Percentiles rank a stretch among this genome's conserved stretches.
Conservation (phyloP, 164 flowering plant species). For the Berberis thunbergii region DNA sequence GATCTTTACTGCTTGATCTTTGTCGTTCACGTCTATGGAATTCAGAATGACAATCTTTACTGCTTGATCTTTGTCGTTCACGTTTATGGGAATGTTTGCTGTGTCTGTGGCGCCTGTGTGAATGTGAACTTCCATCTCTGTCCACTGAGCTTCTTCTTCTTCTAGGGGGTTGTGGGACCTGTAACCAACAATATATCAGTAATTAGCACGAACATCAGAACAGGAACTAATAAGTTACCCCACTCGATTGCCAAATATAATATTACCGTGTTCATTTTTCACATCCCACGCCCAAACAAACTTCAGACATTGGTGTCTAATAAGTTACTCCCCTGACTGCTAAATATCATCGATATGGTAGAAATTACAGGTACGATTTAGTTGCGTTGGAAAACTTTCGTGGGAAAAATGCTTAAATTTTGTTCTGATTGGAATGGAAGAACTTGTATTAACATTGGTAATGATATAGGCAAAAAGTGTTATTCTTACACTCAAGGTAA, state of each 20-base stretch:
- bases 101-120: constrained; percentile 20
- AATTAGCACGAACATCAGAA: neutral
- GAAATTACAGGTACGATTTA: too few relatives aligned
- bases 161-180: constrained; percentile 85
- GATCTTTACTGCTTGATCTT: too few relatives aligned
- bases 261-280: neutral
- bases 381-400: too few relatives aligned
- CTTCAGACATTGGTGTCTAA: too few relatives aligned
- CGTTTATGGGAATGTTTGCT: constrained; percentile 17
- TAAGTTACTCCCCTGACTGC: too few relatives aligned
- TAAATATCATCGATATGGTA: too few relatives aligned
- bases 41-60: constrained; percentile 13
- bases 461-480: neutral
- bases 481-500: neutral
- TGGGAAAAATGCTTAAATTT: too few relatives aligned
- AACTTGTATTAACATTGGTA: too few relatives aligned
- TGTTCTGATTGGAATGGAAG: neutral
- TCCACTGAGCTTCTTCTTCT: constrained; percentile 30
- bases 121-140: constrained; percentile 21
- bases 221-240: neutral
- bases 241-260: neutral
- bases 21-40: too few relatives aligned
- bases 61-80: constrained; percentile 14
- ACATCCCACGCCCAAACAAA: neutral
- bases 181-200: constrained; percentile 1